Conservation (phyloP, 169 alveolate species). For the Haemoproteus tartakovskyi region DNA sequence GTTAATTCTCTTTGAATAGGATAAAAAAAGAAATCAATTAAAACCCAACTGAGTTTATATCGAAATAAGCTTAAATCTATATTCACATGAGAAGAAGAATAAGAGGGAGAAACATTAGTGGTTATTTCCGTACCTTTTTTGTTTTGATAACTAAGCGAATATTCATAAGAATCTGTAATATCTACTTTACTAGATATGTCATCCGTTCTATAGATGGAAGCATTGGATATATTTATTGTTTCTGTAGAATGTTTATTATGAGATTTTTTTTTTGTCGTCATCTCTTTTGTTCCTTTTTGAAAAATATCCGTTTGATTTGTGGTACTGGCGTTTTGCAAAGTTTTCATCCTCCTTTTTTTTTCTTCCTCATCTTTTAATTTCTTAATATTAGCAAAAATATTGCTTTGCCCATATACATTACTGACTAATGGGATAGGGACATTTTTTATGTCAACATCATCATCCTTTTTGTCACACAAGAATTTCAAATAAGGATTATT, state of each 20-base stretch:
- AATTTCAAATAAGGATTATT: constrained; percentile 64
- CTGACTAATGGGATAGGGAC: constrained; percentile 11
- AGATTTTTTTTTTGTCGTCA: neutral
- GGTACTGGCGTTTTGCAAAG: neutral
- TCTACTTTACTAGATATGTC: neutral
- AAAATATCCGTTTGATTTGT: too few relatives aligned
- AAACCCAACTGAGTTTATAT: constrained; percentile 60
- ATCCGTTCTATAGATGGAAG: neutral
- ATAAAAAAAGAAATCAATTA: constrained; percentile 56
- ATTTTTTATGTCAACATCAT: constrained; percentile 52
- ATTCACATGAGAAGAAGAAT: neutral
- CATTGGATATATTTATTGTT: neutral
- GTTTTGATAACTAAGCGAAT: neutral
- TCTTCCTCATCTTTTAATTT: constrained; percentile 23
- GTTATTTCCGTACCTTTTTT: neutral
- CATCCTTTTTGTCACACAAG: constrained; percentile 42
- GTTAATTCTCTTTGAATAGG: constrained; percentile 47
- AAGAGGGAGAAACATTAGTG: neutral
- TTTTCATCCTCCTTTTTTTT: neutral
- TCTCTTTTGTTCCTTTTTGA: too few relatives aligned
- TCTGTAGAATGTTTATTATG: neutral
- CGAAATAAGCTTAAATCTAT: constrained; percentile 55
- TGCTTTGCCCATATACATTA: neutral
- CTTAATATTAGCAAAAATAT: constrained; percentile 6
- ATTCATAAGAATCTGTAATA: too few relatives aligned